Evolutionary conservation across 2,329 filamentous ascomycete genomes (phyloP), one percentile per base, ranked within the genome.

Genomic region (Colletotrichum orbiculare): DNA sequence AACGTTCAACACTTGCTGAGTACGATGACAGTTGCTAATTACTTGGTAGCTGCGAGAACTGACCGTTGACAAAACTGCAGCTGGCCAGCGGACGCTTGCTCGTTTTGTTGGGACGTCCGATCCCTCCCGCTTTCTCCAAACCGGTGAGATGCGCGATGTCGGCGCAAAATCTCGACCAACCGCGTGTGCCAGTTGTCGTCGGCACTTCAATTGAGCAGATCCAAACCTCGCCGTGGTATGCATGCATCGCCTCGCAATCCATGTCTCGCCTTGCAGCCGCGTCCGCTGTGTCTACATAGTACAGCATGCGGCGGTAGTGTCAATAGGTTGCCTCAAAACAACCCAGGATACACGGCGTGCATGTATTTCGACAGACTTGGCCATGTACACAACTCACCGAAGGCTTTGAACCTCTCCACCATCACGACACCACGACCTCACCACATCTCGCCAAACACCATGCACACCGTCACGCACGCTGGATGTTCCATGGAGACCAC

Each of bases 71-170:
- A 25, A 25, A 25, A 25, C 25, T 42, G 25, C 11, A 58, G 25
- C 55, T 50, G 39, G 38, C 38, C 38, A 41, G 38, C 13, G 38
- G 9, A 9, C 4, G 9, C 38, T 9, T 41, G 38, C 6, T 41
- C 9, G 38, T 65, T 65, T 65, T 65, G 62, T 65, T 65, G 62
- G 41, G 62, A 56, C 39, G 52, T 47, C 56, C 56, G 47, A 61
- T 61, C 43, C 58, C 38, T 48, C 35, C 52, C 46, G 35, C 57
- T 17, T 46, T 53, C 53, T 50, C 45, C 50, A 49, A 61, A 65
- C 52, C 46, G 62, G 47, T 65, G 62, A 62, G 58, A 34, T 54
- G 49, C 45, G 61, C 57, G 39, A 46, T 34, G 45, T 61, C 57
- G 39, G 61, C 56, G 37, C 39, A 61, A 55, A 55, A 39, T 17